phyloP scores from a whole-genome alignment of 768 basidiomycete species.

The Hebeloma cylindrosporum region DNA sequence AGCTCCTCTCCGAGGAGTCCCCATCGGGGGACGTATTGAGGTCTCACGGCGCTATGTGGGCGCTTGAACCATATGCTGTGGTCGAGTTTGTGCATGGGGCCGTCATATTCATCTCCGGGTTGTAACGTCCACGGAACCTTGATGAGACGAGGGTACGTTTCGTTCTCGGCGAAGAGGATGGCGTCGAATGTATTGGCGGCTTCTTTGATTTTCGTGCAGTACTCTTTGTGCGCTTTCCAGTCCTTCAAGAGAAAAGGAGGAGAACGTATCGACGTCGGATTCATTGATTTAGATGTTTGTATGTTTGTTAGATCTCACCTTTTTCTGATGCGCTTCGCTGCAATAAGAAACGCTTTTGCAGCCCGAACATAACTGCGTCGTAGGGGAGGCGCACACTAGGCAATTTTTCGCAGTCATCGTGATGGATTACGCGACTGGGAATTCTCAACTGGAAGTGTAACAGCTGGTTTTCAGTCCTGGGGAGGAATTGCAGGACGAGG shows the following conservation, averaged over 20 bases:
- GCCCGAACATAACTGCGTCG: conserved; percentile 1
- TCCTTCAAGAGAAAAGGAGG: not conserved
- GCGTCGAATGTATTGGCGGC: conserved; percentile 4
- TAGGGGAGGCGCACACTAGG: conserved; percentile 2
- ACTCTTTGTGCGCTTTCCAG: conserved; percentile 8
- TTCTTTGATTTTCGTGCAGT: conserved; percentile 5
- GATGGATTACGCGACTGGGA: too few species aligned
- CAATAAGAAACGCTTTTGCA: conserved; percentile 8
- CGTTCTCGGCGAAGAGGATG: conserved; percentile 5
- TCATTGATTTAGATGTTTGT: too few species aligned
- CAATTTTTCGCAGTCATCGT: not conserved
- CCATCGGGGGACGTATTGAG: not conserved
- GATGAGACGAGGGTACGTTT: conserved; percentile 5
- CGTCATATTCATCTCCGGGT: too few species aligned
- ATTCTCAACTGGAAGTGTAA: too few species aligned
- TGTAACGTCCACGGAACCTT: not conserved
- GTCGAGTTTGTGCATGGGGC: not conserved
- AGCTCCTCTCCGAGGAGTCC: conserved; percentile 1
- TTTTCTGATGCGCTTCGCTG: conserved; percentile 6
- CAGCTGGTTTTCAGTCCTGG: too few species aligned
- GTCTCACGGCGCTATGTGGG: not conserved
- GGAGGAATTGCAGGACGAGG: too few species aligned
- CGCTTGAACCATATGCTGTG: conserved; percentile 2
- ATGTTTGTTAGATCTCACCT: conserved; percentile 1
- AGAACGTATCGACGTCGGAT: too few species aligned